phyloP scores from a whole-genome alignment of 345 rosid genomes.

The Xanthoceras sorbifolium region DNA sequence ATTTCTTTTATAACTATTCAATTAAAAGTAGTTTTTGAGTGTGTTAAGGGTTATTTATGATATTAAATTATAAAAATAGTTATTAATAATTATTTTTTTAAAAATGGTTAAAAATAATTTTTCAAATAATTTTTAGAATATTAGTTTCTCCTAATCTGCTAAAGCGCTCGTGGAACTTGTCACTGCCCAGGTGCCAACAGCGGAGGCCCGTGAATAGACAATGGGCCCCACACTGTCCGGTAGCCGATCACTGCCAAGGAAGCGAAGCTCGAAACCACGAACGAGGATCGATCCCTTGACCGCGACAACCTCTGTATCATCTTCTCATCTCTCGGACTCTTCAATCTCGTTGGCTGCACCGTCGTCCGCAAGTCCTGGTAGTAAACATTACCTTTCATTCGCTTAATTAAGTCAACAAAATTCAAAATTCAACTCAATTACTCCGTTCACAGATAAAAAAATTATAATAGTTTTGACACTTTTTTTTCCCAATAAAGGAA shows the following conservation, averaged over 20 bases:
- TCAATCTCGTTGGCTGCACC: constrained; percentile 76
- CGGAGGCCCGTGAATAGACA: neutral
- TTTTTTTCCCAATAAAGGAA: constrained; percentile 50
- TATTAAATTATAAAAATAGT: too few relatives aligned
- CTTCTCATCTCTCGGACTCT: constrained; percentile 72
- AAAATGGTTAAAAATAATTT: too few relatives aligned
- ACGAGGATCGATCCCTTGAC: constrained; percentile 48
- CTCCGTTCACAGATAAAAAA: neutral
- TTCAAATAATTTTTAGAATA: too few relatives aligned
- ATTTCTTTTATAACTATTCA: too few relatives aligned
- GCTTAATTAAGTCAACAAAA: neutral
- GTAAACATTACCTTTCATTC: neutral
- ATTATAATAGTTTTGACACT: neutral
- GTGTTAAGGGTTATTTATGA: too few relatives aligned
- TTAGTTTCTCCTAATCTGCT: too few relatives aligned
- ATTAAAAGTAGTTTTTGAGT: too few relatives aligned
- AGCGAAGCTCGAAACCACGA: constrained; percentile 38
- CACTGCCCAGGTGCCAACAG: neutral
- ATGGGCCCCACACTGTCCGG: constrained; percentile 29
- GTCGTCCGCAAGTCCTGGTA: constrained; percentile 85
- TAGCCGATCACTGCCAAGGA: constrained; percentile 40
- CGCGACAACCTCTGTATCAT: constrained; percentile 58
- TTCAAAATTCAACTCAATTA: neutral
- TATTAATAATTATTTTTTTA: too few relatives aligned
- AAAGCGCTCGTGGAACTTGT: too few relatives aligned